Evolutionary conservation across 1,139 yeast species (phyloP), one percentile per base, ranked within the genome.

Genomic region (Yamadazyma spencermartinsiae): DNA sequence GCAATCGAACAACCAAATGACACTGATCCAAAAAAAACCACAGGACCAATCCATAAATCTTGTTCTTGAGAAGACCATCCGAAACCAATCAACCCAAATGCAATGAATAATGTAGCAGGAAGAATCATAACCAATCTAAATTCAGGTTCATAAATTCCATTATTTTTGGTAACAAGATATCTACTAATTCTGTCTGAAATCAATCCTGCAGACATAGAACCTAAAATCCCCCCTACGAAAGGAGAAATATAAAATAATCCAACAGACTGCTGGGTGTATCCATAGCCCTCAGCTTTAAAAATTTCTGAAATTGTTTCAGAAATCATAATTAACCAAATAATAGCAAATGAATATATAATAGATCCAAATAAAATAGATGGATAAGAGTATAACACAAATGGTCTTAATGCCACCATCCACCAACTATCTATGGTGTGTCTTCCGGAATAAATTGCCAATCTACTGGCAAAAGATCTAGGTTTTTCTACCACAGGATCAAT

Each of bases 81-180:
- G 51, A 75, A 80, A 2, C 84, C 85, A 67, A 79, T 72, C 36
- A 79, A 60, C 1, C 85, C 86, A 35, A 65, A 46, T n/a, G 56
- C 45, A 33, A 74, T 65, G 30, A 75, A 55, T 16, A 76, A 61
- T 0, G 81, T 52, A 6, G 81, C 48, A 1, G 82, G 82, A 5
- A 74, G 36, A 24, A 77, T 60, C 83, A 79, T 77, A 14, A 78
- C 42, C 30, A 80, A 60, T 33, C 86, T 65, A 51, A 73, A 79
- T 52, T 80, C 86, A 2, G 86, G 85, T 58, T 80, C 86, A 54
- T 79, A 80, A 11, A 76, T 57, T 2, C 85, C 85, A 25, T 65
- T 54, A 45, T 80, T 80, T 31, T 57, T 58, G 14, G 50, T 42
- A 10, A 72, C 68, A 38, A 68, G 42, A 33, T 37, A 56, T 40